Evolutionary conservation across 1,284 basidiomycete genomes (phyloP).

Genomic region (Rhodotorula sp.): DNA sequence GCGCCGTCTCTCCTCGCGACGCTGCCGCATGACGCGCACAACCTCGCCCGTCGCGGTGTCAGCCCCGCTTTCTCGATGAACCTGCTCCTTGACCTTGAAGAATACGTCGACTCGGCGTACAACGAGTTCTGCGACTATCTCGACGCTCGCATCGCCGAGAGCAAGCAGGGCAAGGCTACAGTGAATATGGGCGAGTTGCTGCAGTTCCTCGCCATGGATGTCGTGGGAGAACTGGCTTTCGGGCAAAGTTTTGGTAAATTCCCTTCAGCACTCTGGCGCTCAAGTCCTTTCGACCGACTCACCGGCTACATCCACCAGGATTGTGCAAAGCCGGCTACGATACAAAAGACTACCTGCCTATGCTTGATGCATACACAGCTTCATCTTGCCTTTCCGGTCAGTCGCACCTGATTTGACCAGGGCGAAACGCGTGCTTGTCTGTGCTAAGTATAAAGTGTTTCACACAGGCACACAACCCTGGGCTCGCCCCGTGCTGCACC

Average conservation of each 20-base stretch:
- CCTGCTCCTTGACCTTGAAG: constrained; percentile 8
- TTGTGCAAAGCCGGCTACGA: constrained; percentile 5
- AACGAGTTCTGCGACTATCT: constrained; percentile 1
- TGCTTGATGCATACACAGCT: constrained; percentile 9
- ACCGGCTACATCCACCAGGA: background rate
- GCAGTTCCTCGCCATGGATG: constrained; percentile 15
- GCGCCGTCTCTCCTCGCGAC: constrained; percentile 10
- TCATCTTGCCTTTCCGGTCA: constrained; percentile 9
- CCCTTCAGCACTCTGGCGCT: background rate
- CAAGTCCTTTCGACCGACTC: background rate
- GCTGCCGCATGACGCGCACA: background rate
- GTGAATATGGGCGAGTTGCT: constrained; percentile 2
- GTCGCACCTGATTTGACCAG: background rate
- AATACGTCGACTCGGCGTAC: constrained; percentile 8
- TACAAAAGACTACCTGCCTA: background rate
- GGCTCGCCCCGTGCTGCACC: constrained; percentile 4
- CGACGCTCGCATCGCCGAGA: background rate
- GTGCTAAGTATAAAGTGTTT: background rate
- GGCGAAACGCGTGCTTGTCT: too few relatives aligned
- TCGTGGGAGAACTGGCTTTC: constrained; percentile 10
- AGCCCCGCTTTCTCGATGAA: constrained; percentile 11
- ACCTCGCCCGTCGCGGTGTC: constrained; percentile 4
- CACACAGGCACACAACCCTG: constrained; percentile 2
- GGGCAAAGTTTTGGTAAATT: constrained; percentile 1
- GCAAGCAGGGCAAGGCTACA: background rate